Evolutionary conservation across 2,329 filamentous ascomycete genomes (phyloP), one percentile per base, ranked within the genome.

Genomic region (Xylariaceae sp.): DNA sequence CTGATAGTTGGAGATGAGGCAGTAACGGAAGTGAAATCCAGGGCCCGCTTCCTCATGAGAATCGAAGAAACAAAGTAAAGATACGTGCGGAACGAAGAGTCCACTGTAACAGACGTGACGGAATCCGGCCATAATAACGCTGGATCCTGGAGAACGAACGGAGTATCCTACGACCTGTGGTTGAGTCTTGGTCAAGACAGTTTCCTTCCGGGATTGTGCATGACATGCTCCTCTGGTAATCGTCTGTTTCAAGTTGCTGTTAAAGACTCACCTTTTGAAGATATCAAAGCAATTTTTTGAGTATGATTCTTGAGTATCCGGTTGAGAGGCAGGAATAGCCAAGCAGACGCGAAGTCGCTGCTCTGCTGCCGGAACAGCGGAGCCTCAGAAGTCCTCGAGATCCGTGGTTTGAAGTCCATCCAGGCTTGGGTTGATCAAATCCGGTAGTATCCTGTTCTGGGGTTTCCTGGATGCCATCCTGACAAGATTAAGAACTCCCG

Each of bases 301-400:
- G 1, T 39, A 15, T 63, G 45, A 59, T 62, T 54, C 60, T 64
- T 63, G 56, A 60, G 49, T 46, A 52, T 62, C 59, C 57, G 61
- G 60, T 63, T 59, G 63, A 65, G 56, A 54, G 52, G 44, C 31
- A 53, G 57, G 62, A 31, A 40, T 48, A 52, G 54, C 56, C 60
- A 54, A 56, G 48, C 44, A 53, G 47, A 52, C 51, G 44, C 4
- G 52, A 40, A 42, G 31, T 42, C 27, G 42, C 46, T 51, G 48
- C 48, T 58, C 58, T 51, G 55, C 49, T 51, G 15, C 31, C 18
- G 17, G 39, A 47, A 45, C 48, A 47, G 49, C 43, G n/a, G 51
- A 59, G 54, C 53, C 58, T 60, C 57, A 59, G 59, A 27, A 27
- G 22, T 27, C 22, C 55, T 55, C 54, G 46, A 49, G 56, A 57